Percentiles rank a stretch among this genome's conserved stretches.
Evolutionary conservation across 371 early-diverging fungal species (phyloP).

Genomic region (Umbelopsis sp.): DNA sequence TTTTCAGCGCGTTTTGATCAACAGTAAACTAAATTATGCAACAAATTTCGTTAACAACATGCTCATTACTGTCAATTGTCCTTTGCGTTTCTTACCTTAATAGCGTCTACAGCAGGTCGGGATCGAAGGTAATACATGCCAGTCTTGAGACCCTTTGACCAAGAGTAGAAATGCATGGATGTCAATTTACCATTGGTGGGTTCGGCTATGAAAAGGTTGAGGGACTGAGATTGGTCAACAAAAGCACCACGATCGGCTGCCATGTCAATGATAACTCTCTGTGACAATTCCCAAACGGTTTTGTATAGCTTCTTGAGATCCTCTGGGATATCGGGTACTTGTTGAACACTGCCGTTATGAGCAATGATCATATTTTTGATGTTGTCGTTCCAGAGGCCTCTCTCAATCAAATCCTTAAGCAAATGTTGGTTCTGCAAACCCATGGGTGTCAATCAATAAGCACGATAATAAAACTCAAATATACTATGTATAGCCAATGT

Average conservation of each 20-base stretch:
- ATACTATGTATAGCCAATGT: neutral
- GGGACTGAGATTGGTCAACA: conserved; percentile 98
- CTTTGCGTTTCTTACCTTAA: conserved; percentile 75
- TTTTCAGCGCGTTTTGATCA: conserved; percentile 62
- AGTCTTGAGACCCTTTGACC: conserved; percentile 99
- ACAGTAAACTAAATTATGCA: conserved; percentile 36
- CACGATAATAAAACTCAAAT: neutral
- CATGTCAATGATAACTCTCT: conserved; percentile 86
- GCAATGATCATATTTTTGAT: conserved; percentile 98
- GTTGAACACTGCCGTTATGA: conserved; percentile 94
- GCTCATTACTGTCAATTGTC: neutral
- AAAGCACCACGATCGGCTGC: conserved; percentile 96
- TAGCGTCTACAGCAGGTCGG: conserved; percentile 97
- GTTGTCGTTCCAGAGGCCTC: conserved; percentile 94
- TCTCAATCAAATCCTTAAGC: conserved; percentile 91
- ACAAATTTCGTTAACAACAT: neutral
- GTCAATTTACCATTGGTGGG: conserved; percentile 94
- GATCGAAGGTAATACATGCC: conserved; percentile 99
- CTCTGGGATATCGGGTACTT: conserved; percentile 77
- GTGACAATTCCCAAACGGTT: conserved; percentile 99
- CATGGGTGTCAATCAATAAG: neutral
- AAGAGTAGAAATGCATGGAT: conserved; percentile 99
- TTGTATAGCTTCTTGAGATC: conserved; percentile 97
- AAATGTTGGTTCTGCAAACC: conserved; percentile 86
- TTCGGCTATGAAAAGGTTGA: conserved; percentile 96